Evolutionary conservation across 495 filamentous ascomycete genomes (phyloP).

Genomic region (Melanomma pulvis-pyrius): DNA sequence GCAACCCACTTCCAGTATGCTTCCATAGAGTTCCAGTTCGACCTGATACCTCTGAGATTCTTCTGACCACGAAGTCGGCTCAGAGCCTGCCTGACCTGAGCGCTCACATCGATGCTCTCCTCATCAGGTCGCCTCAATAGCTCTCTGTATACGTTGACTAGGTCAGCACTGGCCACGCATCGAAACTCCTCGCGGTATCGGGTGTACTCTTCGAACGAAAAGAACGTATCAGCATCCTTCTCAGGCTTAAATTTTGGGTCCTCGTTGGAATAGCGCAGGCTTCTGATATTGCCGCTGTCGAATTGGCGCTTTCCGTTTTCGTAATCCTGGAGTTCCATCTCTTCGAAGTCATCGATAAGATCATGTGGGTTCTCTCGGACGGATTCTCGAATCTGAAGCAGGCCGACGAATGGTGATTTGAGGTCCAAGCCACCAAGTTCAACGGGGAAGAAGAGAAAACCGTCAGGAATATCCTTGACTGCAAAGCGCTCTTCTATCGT

Average conservation of each 20-base stretch:
- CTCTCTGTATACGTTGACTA: slow-evolving; percentile 35
- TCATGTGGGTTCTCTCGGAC: slow-evolving; percentile 47
- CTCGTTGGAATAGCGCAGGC: not conserved
- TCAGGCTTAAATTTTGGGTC: slow-evolving; percentile 33
- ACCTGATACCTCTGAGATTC: slow-evolving; percentile 33
- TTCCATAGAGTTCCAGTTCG: slow-evolving; percentile 50
- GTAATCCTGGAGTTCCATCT: slow-evolving; percentile 54
- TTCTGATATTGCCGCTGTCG: slow-evolving; percentile 41
- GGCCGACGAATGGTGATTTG: slow-evolving; percentile 41
- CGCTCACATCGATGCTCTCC: slow-evolving; percentile 43
- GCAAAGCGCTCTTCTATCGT: slow-evolving; percentile 58
- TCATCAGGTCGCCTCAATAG: slow-evolving; percentile 50
- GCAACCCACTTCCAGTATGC: slow-evolving; percentile 67
- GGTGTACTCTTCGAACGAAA: slow-evolving; percentile 58
- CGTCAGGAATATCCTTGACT: slow-evolving; percentile 62
- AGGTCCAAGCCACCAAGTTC: slow-evolving; percentile 45
- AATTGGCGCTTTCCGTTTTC: slow-evolving; percentile 50
- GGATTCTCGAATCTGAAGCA: slow-evolving; percentile 35
- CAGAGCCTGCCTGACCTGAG: slow-evolving; percentile 43
- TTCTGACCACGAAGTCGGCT: slow-evolving; percentile 24
- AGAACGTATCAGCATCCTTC: slow-evolving; percentile 48
- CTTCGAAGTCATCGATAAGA: slow-evolving; percentile 51
- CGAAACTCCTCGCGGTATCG: slow-evolving; percentile 52
- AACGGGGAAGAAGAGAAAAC: slow-evolving; percentile 61
- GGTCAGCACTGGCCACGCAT: slow-evolving; percentile 24